phyloP scores from a whole-genome alignment of 139 green algal genomes.

The Parachlorella kessleri region DNA sequence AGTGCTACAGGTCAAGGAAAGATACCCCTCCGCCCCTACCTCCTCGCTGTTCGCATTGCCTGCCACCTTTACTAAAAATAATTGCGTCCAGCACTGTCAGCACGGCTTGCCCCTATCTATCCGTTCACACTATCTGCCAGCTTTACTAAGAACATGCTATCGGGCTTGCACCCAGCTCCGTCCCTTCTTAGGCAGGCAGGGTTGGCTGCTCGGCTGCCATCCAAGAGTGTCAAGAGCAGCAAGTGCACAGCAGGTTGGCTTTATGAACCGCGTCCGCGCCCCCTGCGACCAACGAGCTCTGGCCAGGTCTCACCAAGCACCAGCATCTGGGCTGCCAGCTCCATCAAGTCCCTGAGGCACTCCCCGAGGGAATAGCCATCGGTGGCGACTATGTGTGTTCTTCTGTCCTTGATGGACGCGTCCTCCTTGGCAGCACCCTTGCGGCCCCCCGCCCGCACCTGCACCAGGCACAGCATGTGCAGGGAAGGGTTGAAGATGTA shows the following conservation, averaged over 20 bases:
- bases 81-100: neutral
- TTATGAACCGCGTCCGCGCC: neutral
- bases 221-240: neutral
- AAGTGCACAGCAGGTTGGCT: neutral
- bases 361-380: conserved; percentile 84
- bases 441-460: conserved; percentile 84
- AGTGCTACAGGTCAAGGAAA: neutral
- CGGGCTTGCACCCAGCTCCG: neutral
- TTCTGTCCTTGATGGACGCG: conserved; percentile 37
- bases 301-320: conserved; percentile 23
- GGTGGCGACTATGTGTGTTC: conserved; percentile 79
- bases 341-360: conserved; percentile 91
- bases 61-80: neutral
- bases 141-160: neutral
- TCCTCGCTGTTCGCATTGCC: no score
- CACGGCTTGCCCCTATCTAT: neutral
- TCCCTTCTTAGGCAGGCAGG: no score
- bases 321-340: conserved; percentile 77
- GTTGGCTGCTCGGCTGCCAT: no score
- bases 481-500: no score
- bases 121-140: neutral
- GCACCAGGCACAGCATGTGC: neutral
- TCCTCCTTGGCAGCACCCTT: conserved; percentile 65
- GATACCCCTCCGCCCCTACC: neutral
- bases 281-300: neutral